Base-by-base conservation (phyloP, 192 early-diverging fungal species). In the Coemansia sp. region DNA sequence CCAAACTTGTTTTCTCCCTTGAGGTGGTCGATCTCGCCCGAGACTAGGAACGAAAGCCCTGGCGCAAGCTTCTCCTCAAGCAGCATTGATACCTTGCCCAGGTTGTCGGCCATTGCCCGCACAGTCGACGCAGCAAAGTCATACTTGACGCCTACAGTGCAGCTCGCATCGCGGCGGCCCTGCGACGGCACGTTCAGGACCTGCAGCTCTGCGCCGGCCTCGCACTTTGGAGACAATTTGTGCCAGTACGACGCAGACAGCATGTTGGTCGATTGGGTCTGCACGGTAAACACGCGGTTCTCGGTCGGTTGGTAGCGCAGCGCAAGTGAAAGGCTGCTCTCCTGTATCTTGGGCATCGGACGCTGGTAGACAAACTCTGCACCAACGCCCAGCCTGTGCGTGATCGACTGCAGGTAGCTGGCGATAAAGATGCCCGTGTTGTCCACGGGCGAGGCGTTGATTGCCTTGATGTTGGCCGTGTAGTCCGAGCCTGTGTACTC, bases 41-140 rank as follows among this genome's bases (percentile, higher is more conserved):
- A 84, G 48, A 96, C 72, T 42, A 92, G 68, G 86, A 98, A 94
- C 37, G 88, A 88, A 64, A 99, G 87, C 31, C 93, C 94, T 31
- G 93, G 94, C 3, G 90, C 91, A 67, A 99, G 91, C 82, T 91
- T 92, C 81, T 99, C 94, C 76, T 99, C 97, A 34, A 98, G 68
- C 8, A 97, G 87, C 48, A 91, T 88, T 50, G 85, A 85, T 15
- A 97, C 87, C 61, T 90, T 86, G 62, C 97, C 97, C 30, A 88
- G 84, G 20, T 91, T 94, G 80, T 96, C 94, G 38, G 97, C 81
- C 74, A 89, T 89, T n/a, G 92, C 94, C 57, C 96, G 84, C 71
- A 99, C 88, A 34, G 91, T 96, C 29, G 95, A 87, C 36, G 85
- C 85, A 44, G 94, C 85, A 67, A 97, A 97, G 65, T 97, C 96